Evolutionary conservation across 2,329 filamentous ascomycete genomes (phyloP).

Genomic region (Curvularia lunata): DNA sequence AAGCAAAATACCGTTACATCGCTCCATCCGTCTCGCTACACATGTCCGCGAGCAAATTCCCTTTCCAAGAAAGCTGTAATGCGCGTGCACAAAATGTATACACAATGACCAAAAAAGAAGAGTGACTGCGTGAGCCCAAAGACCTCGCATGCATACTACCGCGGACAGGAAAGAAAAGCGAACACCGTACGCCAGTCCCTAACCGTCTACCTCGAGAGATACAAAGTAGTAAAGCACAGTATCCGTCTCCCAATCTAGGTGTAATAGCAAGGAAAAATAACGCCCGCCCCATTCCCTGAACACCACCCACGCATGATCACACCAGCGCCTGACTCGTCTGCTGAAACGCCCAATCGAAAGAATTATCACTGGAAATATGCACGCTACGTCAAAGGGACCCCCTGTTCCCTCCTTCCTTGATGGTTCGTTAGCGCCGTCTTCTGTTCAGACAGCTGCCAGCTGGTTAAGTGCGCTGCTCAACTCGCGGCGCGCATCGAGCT

Average conservation of each 20-base stretch:
- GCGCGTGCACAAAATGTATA: neutral
- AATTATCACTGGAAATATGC: neutral
- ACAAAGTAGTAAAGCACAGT: neutral
- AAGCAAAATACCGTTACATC: neutral
- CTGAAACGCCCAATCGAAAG: constrained; percentile 4
- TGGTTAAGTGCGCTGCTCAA: constrained; percentile 50
- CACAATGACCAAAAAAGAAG: neutral
- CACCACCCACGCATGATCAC: neutral
- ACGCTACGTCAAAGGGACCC: neutral
- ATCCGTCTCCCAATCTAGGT: too few species aligned
- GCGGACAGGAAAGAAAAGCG: neutral
- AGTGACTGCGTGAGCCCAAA: neutral
- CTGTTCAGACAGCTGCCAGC: constrained; percentile 36
- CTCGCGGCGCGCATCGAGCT: constrained; percentile 52
- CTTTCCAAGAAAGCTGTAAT: neutral
- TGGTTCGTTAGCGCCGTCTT: neutral
- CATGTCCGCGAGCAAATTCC: neutral
- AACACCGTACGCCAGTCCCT: neutral
- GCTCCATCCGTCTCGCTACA: neutral
- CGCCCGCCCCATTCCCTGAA: neutral
- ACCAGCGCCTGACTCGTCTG: constrained; percentile 3
- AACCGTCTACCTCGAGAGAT: neutral
- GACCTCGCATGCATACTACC: neutral
- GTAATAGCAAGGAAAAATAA: neutral
- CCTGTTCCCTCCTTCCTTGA: neutral